These are phyloP conservation scores for Chalciporus sphaerocephalus DNA, from an alignment of 768 basidiomycete genomes.

Conservation along the genomic window DNA sequence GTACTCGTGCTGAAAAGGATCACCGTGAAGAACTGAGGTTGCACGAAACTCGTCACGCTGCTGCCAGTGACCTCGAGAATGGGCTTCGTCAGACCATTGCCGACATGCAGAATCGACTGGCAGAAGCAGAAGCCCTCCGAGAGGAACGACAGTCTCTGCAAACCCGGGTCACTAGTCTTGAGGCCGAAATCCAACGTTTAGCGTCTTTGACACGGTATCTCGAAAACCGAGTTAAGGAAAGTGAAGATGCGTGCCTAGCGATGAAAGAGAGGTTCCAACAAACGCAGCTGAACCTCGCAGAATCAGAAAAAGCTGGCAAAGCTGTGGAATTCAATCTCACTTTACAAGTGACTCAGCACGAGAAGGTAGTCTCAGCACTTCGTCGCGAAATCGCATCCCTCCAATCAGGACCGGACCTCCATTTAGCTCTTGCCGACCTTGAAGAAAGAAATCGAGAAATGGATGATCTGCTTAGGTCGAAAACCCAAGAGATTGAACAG, in stretches of 20 bases:
- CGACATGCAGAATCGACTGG: conserved; percentile 37
- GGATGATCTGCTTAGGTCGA: conserved; percentile 65
- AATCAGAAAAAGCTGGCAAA: conserved; percentile 54
- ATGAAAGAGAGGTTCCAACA: conserved; percentile 41
- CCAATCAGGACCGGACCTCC: conserved; percentile 51
- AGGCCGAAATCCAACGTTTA: conserved; percentile 62
- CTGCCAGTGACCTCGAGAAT: conserved; percentile 32
- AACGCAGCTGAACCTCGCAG: conserved; percentile 42
- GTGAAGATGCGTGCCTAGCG: conserved; percentile 42
- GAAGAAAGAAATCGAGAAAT: conserved; percentile 70
- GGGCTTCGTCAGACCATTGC: conserved; percentile 37
- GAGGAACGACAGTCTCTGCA: conserved; percentile 53
- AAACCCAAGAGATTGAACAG: conserved; percentile 77
- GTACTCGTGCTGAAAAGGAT: conserved; percentile 30
- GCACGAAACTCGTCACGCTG: conserved; percentile 24
- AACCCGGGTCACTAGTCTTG: conserved; percentile 51
- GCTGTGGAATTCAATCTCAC: conserved; percentile 63
- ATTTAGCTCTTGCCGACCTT: conserved; percentile 52
- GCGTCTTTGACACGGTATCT: conserved; percentile 57
- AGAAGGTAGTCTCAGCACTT: conserved; percentile 56
- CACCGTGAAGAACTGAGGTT: conserved; percentile 23
- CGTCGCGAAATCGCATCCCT: conserved; percentile 53
- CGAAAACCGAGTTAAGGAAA: conserved; percentile 61
- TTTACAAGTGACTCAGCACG: conserved; percentile 61
- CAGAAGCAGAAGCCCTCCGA: conserved; percentile 38